Conservation (phyloP, 306 rosid species). For the Quercus mongolica region DNA sequence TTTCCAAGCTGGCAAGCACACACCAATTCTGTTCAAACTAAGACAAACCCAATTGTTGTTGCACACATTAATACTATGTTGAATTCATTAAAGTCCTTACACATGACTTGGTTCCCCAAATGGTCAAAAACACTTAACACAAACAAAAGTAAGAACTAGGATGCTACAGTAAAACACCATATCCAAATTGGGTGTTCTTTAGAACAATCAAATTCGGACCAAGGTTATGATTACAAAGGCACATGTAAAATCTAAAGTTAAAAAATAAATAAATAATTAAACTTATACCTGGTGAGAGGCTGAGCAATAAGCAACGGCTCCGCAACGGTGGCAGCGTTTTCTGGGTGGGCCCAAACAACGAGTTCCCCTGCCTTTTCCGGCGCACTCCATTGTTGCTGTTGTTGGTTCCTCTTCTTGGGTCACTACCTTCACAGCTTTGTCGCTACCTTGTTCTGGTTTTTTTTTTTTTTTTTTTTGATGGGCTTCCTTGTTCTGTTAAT, state of each 20-base stretch:
- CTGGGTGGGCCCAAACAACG: conserved; percentile 62
- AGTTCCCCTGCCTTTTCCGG: conserved; percentile 64
- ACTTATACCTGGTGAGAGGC: conserved; percentile 63
- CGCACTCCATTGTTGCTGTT: conserved; percentile 60
- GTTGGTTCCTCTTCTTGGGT: not conserved
- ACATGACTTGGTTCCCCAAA: no score
- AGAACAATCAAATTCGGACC: conserved; percentile 6
- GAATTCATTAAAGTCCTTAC: no score
- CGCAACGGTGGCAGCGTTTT: conserved; percentile 65
- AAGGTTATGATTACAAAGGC: not conserved
- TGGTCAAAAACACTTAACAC: not conserved
- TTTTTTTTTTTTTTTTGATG: no score
- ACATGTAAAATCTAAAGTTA: not conserved
- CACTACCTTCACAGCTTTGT: not conserved
- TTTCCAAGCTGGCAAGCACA: not conserved
- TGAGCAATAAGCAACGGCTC: conserved; percentile 84
- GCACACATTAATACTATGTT: not conserved
- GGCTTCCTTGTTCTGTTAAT: no score
- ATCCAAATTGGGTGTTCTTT: not conserved
- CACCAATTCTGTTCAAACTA: not conserved
- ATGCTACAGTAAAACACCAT: not conserved
- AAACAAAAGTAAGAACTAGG: not conserved
- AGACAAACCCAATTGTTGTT: not conserved
- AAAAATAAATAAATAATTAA: no score
- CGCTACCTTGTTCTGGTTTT: no score